Conservation (phyloP, 768 basidiomycete species). For the Phaffia australis region DNA sequence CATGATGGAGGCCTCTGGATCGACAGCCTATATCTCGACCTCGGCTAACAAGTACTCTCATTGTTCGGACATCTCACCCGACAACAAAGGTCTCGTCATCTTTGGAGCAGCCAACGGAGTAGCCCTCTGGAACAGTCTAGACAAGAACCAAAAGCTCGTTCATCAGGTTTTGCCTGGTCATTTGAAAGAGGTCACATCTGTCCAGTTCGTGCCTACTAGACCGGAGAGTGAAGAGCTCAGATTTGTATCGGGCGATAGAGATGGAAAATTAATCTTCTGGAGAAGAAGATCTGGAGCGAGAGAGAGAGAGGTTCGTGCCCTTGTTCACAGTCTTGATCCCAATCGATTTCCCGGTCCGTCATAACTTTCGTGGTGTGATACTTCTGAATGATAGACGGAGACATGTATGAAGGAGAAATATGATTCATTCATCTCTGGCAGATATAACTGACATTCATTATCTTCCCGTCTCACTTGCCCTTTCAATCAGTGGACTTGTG, state of each 20-base stretch:
- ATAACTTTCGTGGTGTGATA: slow-evolving; percentile 1
- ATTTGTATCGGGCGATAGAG: slow-evolving; percentile 65
- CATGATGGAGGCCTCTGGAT: not conserved
- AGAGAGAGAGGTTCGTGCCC: not conserved
- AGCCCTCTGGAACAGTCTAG: slow-evolving; percentile 47
- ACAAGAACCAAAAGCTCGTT: slow-evolving; percentile 36
- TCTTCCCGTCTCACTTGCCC: slow-evolving; percentile 27
- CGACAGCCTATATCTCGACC: slow-evolving; percentile 23
- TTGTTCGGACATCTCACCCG: slow-evolving; percentile 21
- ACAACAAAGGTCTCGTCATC: slow-evolving; percentile 42
- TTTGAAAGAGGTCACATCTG: slow-evolving; percentile 59
- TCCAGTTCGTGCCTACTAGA: slow-evolving; percentile 49
- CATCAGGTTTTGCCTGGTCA: slow-evolving; percentile 65
- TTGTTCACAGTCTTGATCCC: no score
- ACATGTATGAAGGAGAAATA: no score
- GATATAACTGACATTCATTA: no score
- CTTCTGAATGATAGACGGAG: slow-evolving; percentile 28
- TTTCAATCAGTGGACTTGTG: slow-evolving; percentile 50
- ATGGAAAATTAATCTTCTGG: slow-evolving; percentile 61
- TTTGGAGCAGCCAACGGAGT: slow-evolving; percentile 51
- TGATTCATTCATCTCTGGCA: no score
- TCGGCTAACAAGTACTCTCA: slow-evolving; percentile 25
- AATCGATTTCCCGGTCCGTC: no score
- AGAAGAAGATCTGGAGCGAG: slow-evolving; percentile 38
- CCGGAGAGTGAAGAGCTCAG: slow-evolving; percentile 27